These are phyloP conservation scores for Pseudocercospora vitis DNA, from an alignment of 2,329 filamentous ascomycete species.

Conservation along the genomic window DNA sequence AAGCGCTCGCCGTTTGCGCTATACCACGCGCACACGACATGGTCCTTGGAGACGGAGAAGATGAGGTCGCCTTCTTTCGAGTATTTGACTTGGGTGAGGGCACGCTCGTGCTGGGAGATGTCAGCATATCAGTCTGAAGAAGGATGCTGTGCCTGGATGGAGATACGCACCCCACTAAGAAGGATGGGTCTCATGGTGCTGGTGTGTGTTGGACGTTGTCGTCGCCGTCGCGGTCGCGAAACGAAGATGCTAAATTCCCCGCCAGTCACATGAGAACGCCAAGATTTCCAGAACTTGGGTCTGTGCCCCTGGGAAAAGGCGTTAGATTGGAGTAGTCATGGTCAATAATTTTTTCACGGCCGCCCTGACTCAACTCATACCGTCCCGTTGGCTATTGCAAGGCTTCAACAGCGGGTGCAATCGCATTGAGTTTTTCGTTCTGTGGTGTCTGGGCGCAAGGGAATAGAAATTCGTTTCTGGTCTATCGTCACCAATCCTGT, in stretches of 20 bases:
- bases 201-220: conserved; percentile 13
- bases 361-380: not conserved
- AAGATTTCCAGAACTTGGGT: not conserved
- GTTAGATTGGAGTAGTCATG: not conserved
- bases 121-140: too few relatives aligned
- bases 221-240: conserved; percentile 2
- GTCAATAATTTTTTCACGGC: not conserved
- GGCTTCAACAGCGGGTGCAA: conserved; percentile 8
- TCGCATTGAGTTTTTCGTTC: too few relatives aligned
- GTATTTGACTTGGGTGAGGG: conserved; percentile 57
- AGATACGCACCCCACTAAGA: conserved; percentile 63
- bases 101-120: too few relatives aligned
- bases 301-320: not conserved
- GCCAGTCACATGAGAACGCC: conserved; percentile 3
- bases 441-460: not conserved
- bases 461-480: too few relatives aligned
- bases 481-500: too few relatives aligned
- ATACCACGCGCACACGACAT: conserved; percentile 95
- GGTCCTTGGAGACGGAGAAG: conserved; percentile 94
- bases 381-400: not conserved
- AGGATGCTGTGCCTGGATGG: too few relatives aligned
- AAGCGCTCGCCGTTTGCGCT: conserved; percentile 97
- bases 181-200: conserved; percentile 92
- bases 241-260: not conserved
- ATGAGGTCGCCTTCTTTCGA: conserved; percentile 94